Conservation (phyloP, 2,329 filamentous ascomycete species). For the Arthroderma uncinatum region DNA sequence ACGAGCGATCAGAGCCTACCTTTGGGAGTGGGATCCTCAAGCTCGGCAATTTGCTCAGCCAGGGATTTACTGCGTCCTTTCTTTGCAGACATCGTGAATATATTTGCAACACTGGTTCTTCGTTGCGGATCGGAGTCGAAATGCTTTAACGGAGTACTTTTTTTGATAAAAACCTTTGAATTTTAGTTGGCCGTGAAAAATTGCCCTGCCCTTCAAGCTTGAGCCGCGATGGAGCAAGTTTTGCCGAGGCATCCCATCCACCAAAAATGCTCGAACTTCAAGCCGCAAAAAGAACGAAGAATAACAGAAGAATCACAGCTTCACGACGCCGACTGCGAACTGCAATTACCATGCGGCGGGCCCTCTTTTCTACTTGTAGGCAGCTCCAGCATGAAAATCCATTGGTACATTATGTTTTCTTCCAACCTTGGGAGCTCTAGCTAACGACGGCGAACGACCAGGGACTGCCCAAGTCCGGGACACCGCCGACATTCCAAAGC, state of each 20-base stretch:
- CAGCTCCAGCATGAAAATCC: conserved; percentile 71
- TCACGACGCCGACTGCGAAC: neutral
- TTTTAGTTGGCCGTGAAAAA: conserved; percentile 9
- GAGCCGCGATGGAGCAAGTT: neutral
- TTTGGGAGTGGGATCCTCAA: conserved; percentile 50
- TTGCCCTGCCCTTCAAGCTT: conserved; percentile 5
- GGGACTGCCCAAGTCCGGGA: conserved; percentile 73
- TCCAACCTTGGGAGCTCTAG: neutral
- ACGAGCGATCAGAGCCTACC: conserved; percentile 36
- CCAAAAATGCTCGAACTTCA: neutral
- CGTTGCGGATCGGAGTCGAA: neutral
- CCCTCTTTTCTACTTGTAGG: conserved; percentile 46
- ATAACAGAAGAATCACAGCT: neutral
- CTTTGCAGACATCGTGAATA: conserved; percentile 35
- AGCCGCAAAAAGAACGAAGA: neutral
- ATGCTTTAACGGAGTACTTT: neutral
- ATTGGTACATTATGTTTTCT: conserved; percentile 45
- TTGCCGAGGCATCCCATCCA: conserved; percentile 4
- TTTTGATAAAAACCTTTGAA: neutral
- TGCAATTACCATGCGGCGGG: conserved; percentile 26
- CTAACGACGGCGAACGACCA: conserved; percentile 28
- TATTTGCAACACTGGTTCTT: neutral
- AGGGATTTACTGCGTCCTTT: conserved; percentile 40
- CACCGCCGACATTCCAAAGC: conserved; percentile 55
- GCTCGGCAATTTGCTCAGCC: conserved; percentile 50